Evolutionary conservation across 2,329 filamentous ascomycete species (phyloP), one percentile per base, ranked within the genome.

Genomic region (Torrubiellomyces zombiae): DNA sequence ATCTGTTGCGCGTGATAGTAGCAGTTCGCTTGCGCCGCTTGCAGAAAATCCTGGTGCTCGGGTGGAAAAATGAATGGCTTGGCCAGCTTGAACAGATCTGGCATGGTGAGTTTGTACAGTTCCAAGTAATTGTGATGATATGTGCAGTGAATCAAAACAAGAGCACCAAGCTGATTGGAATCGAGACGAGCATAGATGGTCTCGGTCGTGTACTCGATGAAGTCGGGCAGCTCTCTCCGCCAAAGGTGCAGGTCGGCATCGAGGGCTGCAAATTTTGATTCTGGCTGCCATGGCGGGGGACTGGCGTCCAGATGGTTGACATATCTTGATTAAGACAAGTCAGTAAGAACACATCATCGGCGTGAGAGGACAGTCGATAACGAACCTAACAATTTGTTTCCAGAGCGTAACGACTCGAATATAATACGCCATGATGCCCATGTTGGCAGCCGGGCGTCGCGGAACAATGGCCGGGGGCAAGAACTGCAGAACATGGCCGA

Each of bases 111-210:
- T 15, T 56, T 53, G 36, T 58, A 60, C 3, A 60, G 42, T 31
- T 59, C 55, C 4, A 58, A 39, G 19, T 55, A 47, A 23, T 54
- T 57, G 34, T 58, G 53, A 21, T 59, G 51, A 24, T 57, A 59
- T 14, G 56, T 59, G 34, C 54, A 58, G 33, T 58, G 56, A 7
- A 59, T 45, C 4, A 58, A 34, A 9, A 55, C 50, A 20, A 60
- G 39, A 7, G 54, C 54, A 9, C 56, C 56, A 1, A 59, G 45
- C 32, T 60, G 55, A 18, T 55, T 53, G 1, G 56, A 58, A 31
- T 58, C 55, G 12, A 56, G 47, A 8, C 55, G 52, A 3, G 54
- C 53, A 30, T 58, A 59, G 17, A 59, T 56, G 11, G 55, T 53
- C 20, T 55, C 51, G 9, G 48, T 40, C 2, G 49, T 52, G 34